These are phyloP conservation scores for Atractiella rhizophila DNA, from an alignment of 768 basidiomycete genomes.

Conservation along the genomic window DNA sequence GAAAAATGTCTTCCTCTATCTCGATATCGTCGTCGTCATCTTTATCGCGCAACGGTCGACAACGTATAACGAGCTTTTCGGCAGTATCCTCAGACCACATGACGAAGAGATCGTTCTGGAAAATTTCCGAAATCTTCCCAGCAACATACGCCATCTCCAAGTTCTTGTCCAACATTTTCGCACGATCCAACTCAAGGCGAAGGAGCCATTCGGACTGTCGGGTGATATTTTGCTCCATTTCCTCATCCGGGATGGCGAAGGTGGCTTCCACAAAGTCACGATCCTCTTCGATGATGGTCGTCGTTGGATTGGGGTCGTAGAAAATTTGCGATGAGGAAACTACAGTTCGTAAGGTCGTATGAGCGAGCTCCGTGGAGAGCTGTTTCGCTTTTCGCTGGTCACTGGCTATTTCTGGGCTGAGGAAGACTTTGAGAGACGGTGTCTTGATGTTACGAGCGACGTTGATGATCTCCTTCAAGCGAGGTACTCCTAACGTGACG, in stretches of 20 bases:
- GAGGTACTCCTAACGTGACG: constrained; percentile 96
- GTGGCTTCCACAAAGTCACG: constrained; percentile 86
- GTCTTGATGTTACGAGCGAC: constrained; percentile 98
- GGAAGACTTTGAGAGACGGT: constrained; percentile 77
- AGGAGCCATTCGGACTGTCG: constrained; percentile 91
- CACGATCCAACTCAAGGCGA: constrained; percentile 83
- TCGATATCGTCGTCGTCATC: constrained; percentile 30
- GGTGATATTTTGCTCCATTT: constrained; percentile 68
- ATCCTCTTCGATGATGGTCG: constrained; percentile 92
- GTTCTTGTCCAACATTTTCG: constrained; percentile 93
- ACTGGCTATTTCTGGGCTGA: constrained; percentile 41
- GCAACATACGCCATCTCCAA: constrained; percentile 86
- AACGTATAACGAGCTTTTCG: constrained; percentile 86
- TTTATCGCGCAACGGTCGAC: constrained; percentile 51
- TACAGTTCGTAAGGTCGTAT: constrained; percentile 75
- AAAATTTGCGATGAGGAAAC: constrained; percentile 90
- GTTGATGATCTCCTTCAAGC: constrained; percentile 97
- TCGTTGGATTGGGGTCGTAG: constrained; percentile 78
- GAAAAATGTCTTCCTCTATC: constrained; percentile 81
- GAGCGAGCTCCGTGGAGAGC: constrained; percentile 78
- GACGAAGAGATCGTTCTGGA: constrained; percentile 86
- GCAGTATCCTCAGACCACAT: constrained; percentile 99
- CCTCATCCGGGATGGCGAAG: constrained; percentile 97
- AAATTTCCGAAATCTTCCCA: constrained; percentile 71
- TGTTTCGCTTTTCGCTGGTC: constrained; percentile 47